phyloP scores from a whole-genome alignment of 331 rosid species.

The Stylosanthes scabra region DNA sequence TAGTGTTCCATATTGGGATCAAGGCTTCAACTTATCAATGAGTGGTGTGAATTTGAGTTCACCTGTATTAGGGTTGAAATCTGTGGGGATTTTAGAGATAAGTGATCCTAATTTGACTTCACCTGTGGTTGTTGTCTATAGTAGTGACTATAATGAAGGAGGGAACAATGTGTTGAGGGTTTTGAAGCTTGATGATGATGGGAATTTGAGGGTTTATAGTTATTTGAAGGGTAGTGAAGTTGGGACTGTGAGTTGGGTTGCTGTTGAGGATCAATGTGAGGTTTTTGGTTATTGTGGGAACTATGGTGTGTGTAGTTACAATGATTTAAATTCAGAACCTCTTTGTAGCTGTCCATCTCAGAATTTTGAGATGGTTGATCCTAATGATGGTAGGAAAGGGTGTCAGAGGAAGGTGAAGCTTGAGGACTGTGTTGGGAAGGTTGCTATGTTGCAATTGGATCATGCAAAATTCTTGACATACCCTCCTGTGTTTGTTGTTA shows the following conservation, averaged over 20 bases:
- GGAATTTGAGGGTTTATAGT: constrained; percentile 68
- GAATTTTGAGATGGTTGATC: constrained; percentile 65
- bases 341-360: constrained; percentile 69
- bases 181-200: constrained; percentile 65
- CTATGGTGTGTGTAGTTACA: constrained; percentile 71
- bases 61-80: constrained; percentile 51
- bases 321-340: constrained; percentile 48
- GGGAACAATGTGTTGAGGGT: constrained; percentile 50
- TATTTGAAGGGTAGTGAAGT: constrained; percentile 51
- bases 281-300: constrained; percentile 77
- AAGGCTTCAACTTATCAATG: constrained; percentile 58
- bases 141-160: constrained; percentile 63
- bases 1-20: constrained; percentile 55
- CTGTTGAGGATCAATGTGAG: constrained; percentile 68
- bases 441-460: constrained; percentile 52
- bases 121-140: constrained; percentile 53
- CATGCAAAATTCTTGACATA: constrained; percentile 60
- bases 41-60: constrained; percentile 43
- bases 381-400: constrained; percentile 63
- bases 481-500: constrained; percentile 47
- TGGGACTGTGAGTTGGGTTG: constrained; percentile 53
- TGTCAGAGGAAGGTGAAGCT: constrained; percentile 65
- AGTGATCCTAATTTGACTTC: constrained; percentile 41
- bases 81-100: constrained; percentile 55
- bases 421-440: constrained; percentile 53